Percentiles rank a stretch among this genome's conserved stretches.
Evolutionary conservation across 1,139 yeast species (phyloP).

Genomic region (Yamadazyma kanchanaburiensis): DNA sequence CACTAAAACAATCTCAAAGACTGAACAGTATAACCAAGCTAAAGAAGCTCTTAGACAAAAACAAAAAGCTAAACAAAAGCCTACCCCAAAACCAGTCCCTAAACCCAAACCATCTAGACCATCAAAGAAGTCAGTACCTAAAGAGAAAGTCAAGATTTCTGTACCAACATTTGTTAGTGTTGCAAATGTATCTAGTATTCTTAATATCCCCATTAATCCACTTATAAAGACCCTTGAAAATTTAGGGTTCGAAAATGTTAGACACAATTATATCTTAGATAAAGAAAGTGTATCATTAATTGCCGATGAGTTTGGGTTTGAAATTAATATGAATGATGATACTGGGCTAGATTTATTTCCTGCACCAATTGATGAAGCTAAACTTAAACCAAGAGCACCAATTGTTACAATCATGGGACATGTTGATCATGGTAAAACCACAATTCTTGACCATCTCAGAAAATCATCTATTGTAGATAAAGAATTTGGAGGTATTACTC

Average conservation of each 20-base stretch:
- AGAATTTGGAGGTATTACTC: conserved; percentile 97
- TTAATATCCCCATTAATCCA: conserved; percentile 61
- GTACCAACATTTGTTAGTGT: conserved; percentile 76
- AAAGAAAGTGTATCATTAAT: conserved; percentile 81
- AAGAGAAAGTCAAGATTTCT: conserved; percentile 35
- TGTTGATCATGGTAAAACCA: conserved; percentile 97
- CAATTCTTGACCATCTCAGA: conserved; percentile 80
- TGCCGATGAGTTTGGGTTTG: conserved; percentile 86
- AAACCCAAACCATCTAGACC: conserved; percentile 1
- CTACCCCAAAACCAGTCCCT: conserved; percentile 1
- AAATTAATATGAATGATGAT: conserved; percentile 56
- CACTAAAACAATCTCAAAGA: too few relatives aligned
- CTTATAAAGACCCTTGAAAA: conserved; percentile 56
- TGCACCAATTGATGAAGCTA: conserved; percentile 19
- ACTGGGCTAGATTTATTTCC: conserved; percentile 65
- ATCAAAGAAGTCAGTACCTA: conserved; percentile 2
- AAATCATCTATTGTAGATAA: conserved; percentile 78
- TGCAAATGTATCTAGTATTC: conserved; percentile 68
- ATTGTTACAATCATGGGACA: conserved; percentile 98
- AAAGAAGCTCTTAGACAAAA: conserved; percentile 15
- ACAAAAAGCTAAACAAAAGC: conserved; percentile 1
- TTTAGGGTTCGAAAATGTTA: conserved; percentile 74
- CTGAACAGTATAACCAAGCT: conserved; percentile 11
- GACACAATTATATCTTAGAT: conserved; percentile 79
- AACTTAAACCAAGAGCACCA: conserved; percentile 74